Evolutionary conservation across 495 filamentous ascomycete genomes (phyloP), one percentile per base, ranked within the genome.

Genomic region (Podospora sp.): DNA sequence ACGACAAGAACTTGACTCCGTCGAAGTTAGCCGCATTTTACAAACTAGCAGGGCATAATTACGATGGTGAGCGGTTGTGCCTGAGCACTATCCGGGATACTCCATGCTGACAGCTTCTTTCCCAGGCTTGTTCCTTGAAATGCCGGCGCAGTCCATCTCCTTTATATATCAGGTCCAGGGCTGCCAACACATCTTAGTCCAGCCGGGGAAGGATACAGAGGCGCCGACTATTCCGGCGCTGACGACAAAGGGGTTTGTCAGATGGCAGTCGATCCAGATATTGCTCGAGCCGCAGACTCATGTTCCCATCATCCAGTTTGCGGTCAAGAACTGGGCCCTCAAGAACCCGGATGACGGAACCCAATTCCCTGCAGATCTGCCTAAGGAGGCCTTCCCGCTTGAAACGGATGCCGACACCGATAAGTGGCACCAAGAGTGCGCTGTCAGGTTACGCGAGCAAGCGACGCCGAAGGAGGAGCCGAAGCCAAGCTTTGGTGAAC

Each of bases 221-320:
- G 78, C 88, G 12, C 95, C 95, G 0, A 87, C 85, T 1, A 83
- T 97, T 46, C 95, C 95, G 11, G 91, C 92, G 16, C 80, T 99
- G 63, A 93, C 93, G 49, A 81, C 84, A 0, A 87, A 86, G 68
- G 95, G 95, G 25, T 99, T 97, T 75, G 89, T 94, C 50, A 88
- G 90, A 72, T 99, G 94, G 94, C 92, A 97, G 82, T 91, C 91
- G 1, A 93, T 99, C 18, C 93, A 98, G 78, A 80, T 96, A 29
- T 83, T 98, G 33, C 85, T 98, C 14, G 91, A 90, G 62, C 95
- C 96, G 1, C 89, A 92, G 68, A 91, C 94, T 72, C 94, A 98
- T 79, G 90, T 90, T 1, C 87, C 87, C 1, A 94, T 92, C 69
- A 74, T 99, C 8, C 93, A 94, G 71, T 89, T 87, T 69, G 92